A percentile compares a stretch with the other conserved stretches of the same genome.
These are phyloP conservation scores for Pichia pseudocactophila DNA, from an alignment of 805 yeast genomes.

Conservation along the genomic window DNA sequence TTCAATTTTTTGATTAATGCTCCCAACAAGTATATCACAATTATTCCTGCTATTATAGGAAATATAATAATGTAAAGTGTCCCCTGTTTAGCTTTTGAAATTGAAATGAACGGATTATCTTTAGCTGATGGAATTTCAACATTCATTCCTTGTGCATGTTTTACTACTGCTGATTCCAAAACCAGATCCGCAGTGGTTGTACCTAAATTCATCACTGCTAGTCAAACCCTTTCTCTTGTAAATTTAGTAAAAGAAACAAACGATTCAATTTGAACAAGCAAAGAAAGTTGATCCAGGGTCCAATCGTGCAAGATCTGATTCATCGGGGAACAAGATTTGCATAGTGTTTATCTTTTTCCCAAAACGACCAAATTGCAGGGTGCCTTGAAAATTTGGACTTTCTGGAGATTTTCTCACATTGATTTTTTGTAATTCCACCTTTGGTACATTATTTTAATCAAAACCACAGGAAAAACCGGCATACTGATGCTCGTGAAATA, in stretches of 20 bases:
- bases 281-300: too few species aligned
- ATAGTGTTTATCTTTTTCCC: not conserved
- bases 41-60: constrained; percentile 20
- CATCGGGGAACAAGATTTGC: too few species aligned
- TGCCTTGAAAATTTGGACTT: too few species aligned
- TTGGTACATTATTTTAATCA: too few species aligned
- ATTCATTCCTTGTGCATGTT: constrained; percentile 1
- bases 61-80: constrained; percentile 22
- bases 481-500: too few species aligned
- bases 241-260: too few species aligned
- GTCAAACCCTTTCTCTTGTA: not conserved
- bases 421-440: too few species aligned
- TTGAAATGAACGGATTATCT: constrained; percentile 20
- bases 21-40: constrained; percentile 18
- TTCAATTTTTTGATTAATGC: constrained; percentile 15
- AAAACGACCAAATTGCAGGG: not conserved
- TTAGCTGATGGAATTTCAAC: constrained; percentile 6
- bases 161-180: not conserved
- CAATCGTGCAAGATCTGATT: too few species aligned
- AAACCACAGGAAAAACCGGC: too few species aligned
- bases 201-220: not conserved
- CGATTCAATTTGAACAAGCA: too few species aligned
- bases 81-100: constrained; percentile 16
- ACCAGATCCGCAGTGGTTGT: not conserved
- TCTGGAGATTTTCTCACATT: too few species aligned